These are phyloP conservation scores for Tolypocladium ophioglossoides DNA, from an alignment of 2,329 filamentous ascomycete genomes.

Conservation along the genomic window DNA sequence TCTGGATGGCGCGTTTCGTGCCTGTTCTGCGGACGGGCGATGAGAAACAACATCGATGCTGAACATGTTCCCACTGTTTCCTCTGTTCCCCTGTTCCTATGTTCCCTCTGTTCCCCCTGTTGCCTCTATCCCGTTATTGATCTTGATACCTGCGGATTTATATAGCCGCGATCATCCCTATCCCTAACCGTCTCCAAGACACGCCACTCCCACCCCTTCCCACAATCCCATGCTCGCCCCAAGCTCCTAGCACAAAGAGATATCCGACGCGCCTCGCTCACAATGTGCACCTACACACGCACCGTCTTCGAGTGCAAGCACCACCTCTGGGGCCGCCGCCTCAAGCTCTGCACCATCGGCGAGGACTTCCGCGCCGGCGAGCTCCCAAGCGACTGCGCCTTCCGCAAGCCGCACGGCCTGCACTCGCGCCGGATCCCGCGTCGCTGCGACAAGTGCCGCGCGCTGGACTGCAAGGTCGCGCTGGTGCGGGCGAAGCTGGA, in stretches of 20 bases:
- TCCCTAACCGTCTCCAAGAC: neutral
- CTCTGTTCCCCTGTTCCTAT: too few relatives aligned
- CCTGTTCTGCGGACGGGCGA: neutral
- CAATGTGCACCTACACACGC: constrained; percentile 18
- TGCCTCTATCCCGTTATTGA: too few relatives aligned
- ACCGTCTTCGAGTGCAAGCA: constrained; percentile 16
- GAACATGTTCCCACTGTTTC: too few relatives aligned
- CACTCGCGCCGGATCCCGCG: constrained; percentile 9
- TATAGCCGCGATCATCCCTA: too few relatives aligned
- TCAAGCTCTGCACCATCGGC: constrained; percentile 11
- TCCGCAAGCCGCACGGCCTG: constrained; percentile 11
- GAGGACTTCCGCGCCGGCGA: constrained; percentile 6
- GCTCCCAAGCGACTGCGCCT: constrained; percentile 8
- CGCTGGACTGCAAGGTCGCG: constrained; percentile 8
- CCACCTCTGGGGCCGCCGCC: constrained; percentile 13
- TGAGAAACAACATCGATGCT: neutral
- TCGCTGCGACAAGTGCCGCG: constrained; percentile 14
- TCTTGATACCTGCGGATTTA: too few relatives aligned
- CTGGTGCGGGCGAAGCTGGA: constrained; percentile 8
- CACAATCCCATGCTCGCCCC: neutral
- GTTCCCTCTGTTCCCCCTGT: too few relatives aligned
- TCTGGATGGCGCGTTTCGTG: too few relatives aligned
- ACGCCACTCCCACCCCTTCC: too few relatives aligned
- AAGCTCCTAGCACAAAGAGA: neutral
- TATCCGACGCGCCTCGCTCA: neutral